phyloP scores from a whole-genome alignment of 2,329 filamentous ascomycete genomes.

The Aspergillus sp. region DNA sequence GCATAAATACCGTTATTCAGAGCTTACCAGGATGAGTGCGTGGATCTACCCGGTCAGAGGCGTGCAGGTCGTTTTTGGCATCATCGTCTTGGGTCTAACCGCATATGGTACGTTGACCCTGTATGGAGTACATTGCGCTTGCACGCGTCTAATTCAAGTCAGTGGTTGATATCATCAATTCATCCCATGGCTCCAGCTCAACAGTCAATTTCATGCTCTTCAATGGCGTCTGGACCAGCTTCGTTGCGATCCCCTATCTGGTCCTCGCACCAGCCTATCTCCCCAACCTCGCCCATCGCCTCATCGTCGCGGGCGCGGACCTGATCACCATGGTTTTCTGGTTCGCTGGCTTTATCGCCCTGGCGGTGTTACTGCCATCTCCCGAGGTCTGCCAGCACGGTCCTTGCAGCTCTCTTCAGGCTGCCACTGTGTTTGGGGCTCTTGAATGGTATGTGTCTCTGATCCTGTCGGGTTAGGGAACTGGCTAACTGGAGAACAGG shows the following conservation, averaged over 20 bases:
- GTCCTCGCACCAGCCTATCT: conserved; percentile 58
- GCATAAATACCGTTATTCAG: too few species aligned
- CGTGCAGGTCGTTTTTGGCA: conserved; percentile 57
- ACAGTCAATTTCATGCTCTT: conserved; percentile 73
- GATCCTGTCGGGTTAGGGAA: neutral
- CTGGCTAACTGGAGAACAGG: conserved; percentile 14
- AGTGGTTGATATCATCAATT: conserved; percentile 46
- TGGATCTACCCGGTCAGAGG: conserved; percentile 51
- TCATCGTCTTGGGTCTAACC: conserved; percentile 67
- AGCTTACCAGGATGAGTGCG: conserved; percentile 10
- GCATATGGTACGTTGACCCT: conserved; percentile 54
- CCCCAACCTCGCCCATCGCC: conserved; percentile 53
- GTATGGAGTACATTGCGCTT: too few species aligned
- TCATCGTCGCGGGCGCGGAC: conserved; percentile 60
- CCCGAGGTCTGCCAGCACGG: conserved; percentile 39
- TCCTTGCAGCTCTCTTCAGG: conserved; percentile 47
- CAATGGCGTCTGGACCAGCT: conserved; percentile 64
- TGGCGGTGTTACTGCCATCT: conserved; percentile 60
- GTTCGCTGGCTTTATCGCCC: conserved; percentile 76
- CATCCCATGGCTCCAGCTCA: conserved; percentile 44
- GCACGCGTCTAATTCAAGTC: conserved; percentile 2
- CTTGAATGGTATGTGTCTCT: conserved; percentile 38
- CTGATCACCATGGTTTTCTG: conserved; percentile 74
- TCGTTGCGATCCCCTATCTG: conserved; percentile 61
- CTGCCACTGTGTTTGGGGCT: conserved; percentile 41